Evolutionary conservation across 139 green algal genomes (phyloP), one percentile per base, ranked within the genome.

Genomic region (Ettlia oleoabundans): DNA sequence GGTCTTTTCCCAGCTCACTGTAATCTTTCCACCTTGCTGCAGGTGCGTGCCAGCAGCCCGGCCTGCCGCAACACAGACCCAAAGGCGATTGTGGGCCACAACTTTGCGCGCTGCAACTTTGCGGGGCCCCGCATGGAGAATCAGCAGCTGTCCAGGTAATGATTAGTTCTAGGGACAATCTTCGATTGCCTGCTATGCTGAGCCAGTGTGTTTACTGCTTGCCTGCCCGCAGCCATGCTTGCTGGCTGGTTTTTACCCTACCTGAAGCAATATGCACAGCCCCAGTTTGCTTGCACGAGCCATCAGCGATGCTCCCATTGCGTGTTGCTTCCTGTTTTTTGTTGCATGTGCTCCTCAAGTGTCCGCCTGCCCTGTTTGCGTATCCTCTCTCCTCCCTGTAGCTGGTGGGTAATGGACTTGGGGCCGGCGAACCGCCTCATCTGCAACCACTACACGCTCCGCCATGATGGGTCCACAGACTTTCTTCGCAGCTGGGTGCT

Each of bases 361-460:
- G 6, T 42, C 2, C 3, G 10, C 35, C 66, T 3, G 18, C 6
- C 15, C 19, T 30, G 1, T 5, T 28, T 43, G 9, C 63, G n/a
- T 18, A 7, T 15, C 43, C 47, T 22, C 1, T 18, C 42, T 33
- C n/a, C 2, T 62, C 69, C 69, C 30, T 51, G 51, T 63, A 91
- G 86, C 26, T 97, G 94, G 94, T 96, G 91, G 92, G 69, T 78
- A 47, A 37, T 97, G 9, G 94, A 98, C 86, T 86, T 98, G 76
- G 92, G 92, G 7, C 51, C 88, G 2, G 21, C 38, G 33, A 89
- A 93, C 85, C 69, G 65, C 15, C 90, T 98, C 26, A 65, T 87
- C 35, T 89, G 87, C 87, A 98, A 93, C 68, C 92, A 94, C 86
- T 98, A 98, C 92, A 94, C 92, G 6, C 81, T 98, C 55, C 86